phyloP scores from a whole-genome alignment of 179 eudicot genomes.

The Amaranthus tricolor region DNA sequence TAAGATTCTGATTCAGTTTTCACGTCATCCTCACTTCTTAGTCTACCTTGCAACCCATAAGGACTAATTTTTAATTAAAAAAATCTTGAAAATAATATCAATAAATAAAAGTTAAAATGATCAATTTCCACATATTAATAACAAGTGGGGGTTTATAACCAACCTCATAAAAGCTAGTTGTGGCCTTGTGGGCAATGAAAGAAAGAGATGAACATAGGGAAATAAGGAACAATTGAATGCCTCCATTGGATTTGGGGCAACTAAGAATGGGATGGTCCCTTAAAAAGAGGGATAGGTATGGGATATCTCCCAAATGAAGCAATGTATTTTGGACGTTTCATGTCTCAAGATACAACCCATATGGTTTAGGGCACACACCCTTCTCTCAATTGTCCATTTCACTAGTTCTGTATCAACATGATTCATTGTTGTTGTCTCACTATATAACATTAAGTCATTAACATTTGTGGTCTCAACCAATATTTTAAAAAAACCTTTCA shows the following conservation, averaged over 20 bases:
- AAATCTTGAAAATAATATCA: too few species aligned
- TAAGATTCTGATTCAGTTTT: too few species aligned
- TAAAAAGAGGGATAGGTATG: not conserved
- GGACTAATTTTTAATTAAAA: too few species aligned
- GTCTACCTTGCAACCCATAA: too few species aligned
- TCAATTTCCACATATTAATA: too few species aligned
- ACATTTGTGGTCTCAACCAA: not conserved
- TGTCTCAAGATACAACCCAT: not conserved
- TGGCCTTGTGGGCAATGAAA: too few species aligned
- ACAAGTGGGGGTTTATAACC: too few species aligned
- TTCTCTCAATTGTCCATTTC: not conserved
- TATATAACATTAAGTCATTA: not conserved
- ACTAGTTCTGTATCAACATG: not conserved
- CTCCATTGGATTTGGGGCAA: not conserved
- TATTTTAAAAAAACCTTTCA: not conserved
- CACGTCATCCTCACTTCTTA: too few species aligned
- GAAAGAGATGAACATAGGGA: too few species aligned
- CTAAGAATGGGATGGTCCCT: conserved; percentile 22
- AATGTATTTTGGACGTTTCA: conserved; percentile 10
- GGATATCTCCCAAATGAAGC: conserved; percentile 7
- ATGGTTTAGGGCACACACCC: not conserved
- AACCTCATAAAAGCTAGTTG: too few species aligned
- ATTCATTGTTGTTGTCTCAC: not conserved
- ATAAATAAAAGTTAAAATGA: too few species aligned
- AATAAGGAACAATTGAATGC: not conserved